Conservation (phyloP, 2,329 filamentous ascomycete species). For the Ophiostoma piceae region DNA sequence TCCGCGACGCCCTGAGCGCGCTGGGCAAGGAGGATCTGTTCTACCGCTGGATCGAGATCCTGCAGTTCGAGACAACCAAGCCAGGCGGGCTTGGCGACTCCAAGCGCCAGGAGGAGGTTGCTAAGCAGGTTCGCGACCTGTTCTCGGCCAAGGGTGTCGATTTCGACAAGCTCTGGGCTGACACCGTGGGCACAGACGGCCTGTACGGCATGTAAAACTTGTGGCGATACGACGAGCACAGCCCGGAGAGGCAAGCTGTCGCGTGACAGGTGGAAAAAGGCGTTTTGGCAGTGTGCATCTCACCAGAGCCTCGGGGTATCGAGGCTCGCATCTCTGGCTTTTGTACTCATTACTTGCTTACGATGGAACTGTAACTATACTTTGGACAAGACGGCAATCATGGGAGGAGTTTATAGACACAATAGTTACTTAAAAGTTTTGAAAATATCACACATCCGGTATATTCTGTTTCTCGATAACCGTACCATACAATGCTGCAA, state of each 20-base stretch:
- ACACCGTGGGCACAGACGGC: constrained; percentile 47
- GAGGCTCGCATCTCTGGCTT: not conserved
- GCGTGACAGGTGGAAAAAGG: not conserved
- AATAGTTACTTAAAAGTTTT: not conserved
- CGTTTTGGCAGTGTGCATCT: not conserved
- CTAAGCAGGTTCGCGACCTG: constrained; percentile 66
- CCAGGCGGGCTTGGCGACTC: constrained; percentile 68
- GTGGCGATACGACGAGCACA: not conserved
- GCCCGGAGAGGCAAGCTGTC: not conserved
- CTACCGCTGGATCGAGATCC: constrained; percentile 86
- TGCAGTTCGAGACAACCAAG: constrained; percentile 77
- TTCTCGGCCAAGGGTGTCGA: constrained; percentile 73
- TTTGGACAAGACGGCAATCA: not conserved
- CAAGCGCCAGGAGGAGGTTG: constrained; percentile 66
- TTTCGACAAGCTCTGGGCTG: constrained; percentile 73
- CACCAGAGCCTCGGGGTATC: not conserved
- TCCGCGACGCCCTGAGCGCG: constrained; percentile 67
- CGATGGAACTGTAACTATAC: not conserved
- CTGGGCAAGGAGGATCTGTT: constrained; percentile 86
- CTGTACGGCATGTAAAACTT: constrained; percentile 30
- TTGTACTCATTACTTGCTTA: not conserved
- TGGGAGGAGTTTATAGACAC: constrained; percentile 6
- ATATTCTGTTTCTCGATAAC: not conserved
- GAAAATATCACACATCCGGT: not conserved
- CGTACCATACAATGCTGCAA: not conserved